Evolutionary conservation across 139 green algal genomes (phyloP).

Genomic region (Coccomyxa sp.): DNA sequence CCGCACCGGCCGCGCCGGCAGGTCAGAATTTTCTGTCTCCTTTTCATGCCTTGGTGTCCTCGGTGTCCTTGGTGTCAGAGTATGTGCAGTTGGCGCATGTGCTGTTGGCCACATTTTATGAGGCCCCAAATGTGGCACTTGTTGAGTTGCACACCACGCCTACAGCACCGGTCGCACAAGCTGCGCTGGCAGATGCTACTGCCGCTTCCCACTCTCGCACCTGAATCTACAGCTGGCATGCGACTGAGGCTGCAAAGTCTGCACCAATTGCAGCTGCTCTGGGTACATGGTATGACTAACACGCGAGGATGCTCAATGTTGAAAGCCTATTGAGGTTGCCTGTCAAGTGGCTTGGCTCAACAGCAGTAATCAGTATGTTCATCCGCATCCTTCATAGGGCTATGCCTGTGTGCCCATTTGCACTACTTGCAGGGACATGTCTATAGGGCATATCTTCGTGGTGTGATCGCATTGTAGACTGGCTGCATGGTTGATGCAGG

Average conservation of each 20-base stretch:
- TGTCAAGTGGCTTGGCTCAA: neutral
- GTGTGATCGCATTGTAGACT: no score
- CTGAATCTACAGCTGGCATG: no score
- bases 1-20: conserved; percentile 61
- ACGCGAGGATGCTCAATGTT: no score
- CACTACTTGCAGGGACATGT: no score
- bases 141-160: no score
- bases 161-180: no score
- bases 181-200: no score
- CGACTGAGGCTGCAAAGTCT: no score
- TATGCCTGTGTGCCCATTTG: neutral
- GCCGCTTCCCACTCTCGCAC: no score
- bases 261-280: no score
- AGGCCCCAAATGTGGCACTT: neutral
- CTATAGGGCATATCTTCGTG: neutral
- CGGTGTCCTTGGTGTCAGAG: neutral
- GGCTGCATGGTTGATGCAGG: conserved; percentile 28
- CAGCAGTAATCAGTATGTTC: neutral
- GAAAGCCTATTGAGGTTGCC: neutral
- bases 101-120: neutral
- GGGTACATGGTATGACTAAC: no score
- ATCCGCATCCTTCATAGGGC: neutral
- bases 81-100: neutral
- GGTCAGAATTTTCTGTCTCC: neutral
- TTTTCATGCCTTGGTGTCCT: neutral